A percentile compares a stretch with the other conserved stretches of the same genome.
Evolutionary conservation across 1,139 yeast species (phyloP).

Genomic region (Casaregolazyma suthepensis): DNA sequence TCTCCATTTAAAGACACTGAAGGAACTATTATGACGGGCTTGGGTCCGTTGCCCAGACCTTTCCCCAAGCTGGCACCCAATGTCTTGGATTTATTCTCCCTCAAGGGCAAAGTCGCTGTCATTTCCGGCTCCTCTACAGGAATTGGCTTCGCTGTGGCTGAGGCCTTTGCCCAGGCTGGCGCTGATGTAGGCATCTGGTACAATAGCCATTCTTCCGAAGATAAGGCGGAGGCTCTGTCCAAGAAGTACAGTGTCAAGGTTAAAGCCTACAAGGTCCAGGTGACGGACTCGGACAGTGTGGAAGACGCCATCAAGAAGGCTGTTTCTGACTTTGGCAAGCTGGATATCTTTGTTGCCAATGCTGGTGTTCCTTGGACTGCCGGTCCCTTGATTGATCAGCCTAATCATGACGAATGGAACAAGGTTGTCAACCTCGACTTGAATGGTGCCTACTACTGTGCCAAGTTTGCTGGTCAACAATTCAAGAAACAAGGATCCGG

Average conservation of each 20-base stretch:
- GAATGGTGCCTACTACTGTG: constrained; percentile 71
- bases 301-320: constrained; percentile 52
- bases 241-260: constrained; percentile 59
- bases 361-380: constrained; percentile 88
- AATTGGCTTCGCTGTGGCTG: constrained; percentile 79
- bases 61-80: constrained; percentile 29
- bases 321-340: constrained; percentile 64
- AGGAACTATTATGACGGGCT: constrained; percentile 30
- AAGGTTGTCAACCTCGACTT: constrained; percentile 65
- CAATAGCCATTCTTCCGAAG: constrained; percentile 56
- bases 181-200: constrained; percentile 88
- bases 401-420: constrained; percentile 56
- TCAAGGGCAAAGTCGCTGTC: constrained; percentile 83
- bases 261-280: constrained; percentile 67
- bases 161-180: constrained; percentile 84
- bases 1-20: constrained; percentile 6
- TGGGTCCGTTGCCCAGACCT: constrained; percentile 32
- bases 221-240: constrained; percentile 51
- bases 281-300: constrained; percentile 56
- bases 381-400: constrained; percentile 59
- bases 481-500: constrained; percentile 69
- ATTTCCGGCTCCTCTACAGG: constrained; percentile 86
- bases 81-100: constrained; percentile 34
- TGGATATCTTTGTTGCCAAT: constrained; percentile 82
- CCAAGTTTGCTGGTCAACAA: constrained; percentile 62